Percentiles rank a stretch among this genome's conserved stretches.
Evolutionary conservation across 176 grass and related monocot genomes (phyloP).

Genomic region (Tuctoria greenei): DNA sequence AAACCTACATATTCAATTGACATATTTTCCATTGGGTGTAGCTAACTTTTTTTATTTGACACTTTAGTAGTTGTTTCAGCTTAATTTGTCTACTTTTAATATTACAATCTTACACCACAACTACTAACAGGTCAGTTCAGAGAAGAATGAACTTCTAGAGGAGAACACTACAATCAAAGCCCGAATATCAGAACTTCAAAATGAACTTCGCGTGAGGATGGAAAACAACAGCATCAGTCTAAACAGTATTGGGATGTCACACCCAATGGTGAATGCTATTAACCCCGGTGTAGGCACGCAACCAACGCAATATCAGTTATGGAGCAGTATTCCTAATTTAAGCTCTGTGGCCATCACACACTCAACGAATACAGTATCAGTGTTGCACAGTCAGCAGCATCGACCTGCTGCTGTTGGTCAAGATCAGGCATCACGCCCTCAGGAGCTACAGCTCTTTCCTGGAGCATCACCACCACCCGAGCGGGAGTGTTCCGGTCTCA

Average conservation of each 20-base stretch:
- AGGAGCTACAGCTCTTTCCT: constrained; percentile 76
- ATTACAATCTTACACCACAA: background rate
- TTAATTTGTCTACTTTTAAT: background rate
- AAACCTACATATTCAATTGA: constrained; percentile 13
- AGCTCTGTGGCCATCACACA: constrained; percentile 1
- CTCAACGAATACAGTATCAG: background rate
- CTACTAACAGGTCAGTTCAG: constrained; percentile 48
- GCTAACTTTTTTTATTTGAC: constrained; percentile 3
- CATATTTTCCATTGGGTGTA: background rate
- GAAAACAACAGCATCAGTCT: constrained; percentile 26
- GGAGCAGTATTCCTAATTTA: constrained; percentile 29
- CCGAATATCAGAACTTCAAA: constrained; percentile 54
- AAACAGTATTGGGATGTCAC: constrained; percentile 16
- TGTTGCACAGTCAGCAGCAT: constrained; percentile 28
- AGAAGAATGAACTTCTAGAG: constrained; percentile 68
- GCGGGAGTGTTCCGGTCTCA: background rate
- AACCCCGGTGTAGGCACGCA: constrained; percentile 17
- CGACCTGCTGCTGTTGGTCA: constrained; percentile 29
- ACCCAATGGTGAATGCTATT: constrained; percentile 16
- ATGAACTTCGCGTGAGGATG: constrained; percentile 46
- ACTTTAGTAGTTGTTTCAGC: constrained; percentile 12
- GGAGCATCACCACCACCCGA: constrained; percentile 16
- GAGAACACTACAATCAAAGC: constrained; percentile 55
- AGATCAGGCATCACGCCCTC: constrained; percentile 21
- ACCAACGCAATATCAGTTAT: constrained; percentile 24